Base-by-base conservation (phyloP, 192 early-diverging fungal species). In the Phycomyces nitens region DNA sequence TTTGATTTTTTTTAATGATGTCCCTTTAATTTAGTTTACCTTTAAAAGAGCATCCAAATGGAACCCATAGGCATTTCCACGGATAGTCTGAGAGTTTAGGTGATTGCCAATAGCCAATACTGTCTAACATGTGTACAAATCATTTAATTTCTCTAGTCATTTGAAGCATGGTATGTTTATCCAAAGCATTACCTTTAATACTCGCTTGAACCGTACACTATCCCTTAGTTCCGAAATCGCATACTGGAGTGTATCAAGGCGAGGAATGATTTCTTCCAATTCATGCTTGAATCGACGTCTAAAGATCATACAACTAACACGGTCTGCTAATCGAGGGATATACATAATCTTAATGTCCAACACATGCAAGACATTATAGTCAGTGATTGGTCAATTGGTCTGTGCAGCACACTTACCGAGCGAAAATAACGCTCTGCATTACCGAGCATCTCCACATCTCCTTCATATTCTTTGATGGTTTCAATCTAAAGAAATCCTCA, bases 21-120 rank as follows among this genome's bases (percentile, higher is more conserved):
- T n/a, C n/a, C n/a, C n/a, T n/a, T n/a, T n/a, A n/a, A n/a, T n/a
- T n/a, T n/a, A n/a, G n/a, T n/a, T n/a, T 50, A 82, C 82, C 80
- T 84, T 84, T 16, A 82, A 64, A 3, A 84, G 55, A 5, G 79
- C 77, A 52, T 82, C 79, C 42, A 84, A 69, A 50, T 78, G 74
- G 70, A 82, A 84, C 18, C 83, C 83, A 52, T 68, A 75, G 0
- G 83, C 83, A 64, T 84, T 82, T 27, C 83, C 83, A 29, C 83
- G 79, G 60, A 80, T 76, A 26, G 79, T 81, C 8, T 79, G 71
- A 27, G 68, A 66, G 64, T 84, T 84, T 50, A 84, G 52, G 56
- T 80, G 70, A 53, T 84, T 84, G 16, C 83, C 83, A 49, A 84
- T 81, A 20, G 69, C 56, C n/a, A 84, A 62, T 18, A 84, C 70